Evolutionary conservation across 371 early-diverging fungal genomes (phyloP), one percentile per base, ranked within the genome.

Genomic region (Syncephalis plumigaleata): DNA sequence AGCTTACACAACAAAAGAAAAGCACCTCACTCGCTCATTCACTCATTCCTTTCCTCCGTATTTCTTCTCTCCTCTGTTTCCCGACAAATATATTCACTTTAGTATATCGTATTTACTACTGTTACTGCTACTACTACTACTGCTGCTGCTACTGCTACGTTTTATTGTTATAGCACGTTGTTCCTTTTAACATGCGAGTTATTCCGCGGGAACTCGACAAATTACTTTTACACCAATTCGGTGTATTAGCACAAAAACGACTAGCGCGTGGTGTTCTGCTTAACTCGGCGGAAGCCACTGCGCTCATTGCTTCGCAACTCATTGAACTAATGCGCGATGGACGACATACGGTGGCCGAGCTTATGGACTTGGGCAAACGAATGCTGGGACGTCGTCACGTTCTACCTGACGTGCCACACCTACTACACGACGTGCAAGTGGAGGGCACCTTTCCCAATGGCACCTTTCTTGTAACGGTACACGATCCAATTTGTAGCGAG

Each of bases 401-500:
- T 27, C 59, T 77, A 52, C 67, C 82, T 0, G 75, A 74, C 2
- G 87, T 81, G 2, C 60, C 70, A 4, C 63, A 70, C 42, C 73
- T 72, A 1, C 56, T 91, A 23, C 65, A 73, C 42, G 84, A 87
- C 45, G 87, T 94, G 15, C 88, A 89, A 53, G 65, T 88, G 1
- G 85, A 85, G 58, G 84, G 89, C n/a, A 85, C 87, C 9, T 89
- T 91, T 57, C 80, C 73, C 1, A 88, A 90, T 47, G 91, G 94
- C 16, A 85, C 90, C 0, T 89, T 87, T 58, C 68, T 93, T 1
- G 84, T 90, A 8, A 90, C 94, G 0, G 81, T 93, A 2, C 89
- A 88, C 48, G 75, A 86, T 39, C 91, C 91, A 16, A 81, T 91
- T 47, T 73, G 81, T 53, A 73, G 77, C 18, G 69, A 73, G 24